Evolutionary conservation across 306 rosid species (phyloP).

Genomic region (Geum urbanum): DNA sequence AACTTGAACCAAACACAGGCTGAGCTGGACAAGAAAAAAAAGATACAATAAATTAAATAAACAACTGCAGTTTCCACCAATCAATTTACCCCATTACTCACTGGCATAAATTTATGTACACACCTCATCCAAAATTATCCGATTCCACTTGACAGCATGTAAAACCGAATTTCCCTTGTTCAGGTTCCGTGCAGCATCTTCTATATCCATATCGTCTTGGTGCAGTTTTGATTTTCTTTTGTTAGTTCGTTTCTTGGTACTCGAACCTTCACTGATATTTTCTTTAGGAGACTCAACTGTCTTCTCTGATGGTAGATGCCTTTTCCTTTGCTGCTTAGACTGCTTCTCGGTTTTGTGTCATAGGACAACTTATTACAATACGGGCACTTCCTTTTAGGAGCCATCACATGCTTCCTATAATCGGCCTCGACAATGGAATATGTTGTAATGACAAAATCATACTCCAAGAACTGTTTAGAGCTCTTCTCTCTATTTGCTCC

Average conservation of each 20-base stretch:
- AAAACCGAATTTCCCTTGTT: slow-evolving; percentile 41
- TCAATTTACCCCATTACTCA: background rate
- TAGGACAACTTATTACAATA: slow-evolving; percentile 48
- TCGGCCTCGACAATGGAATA: slow-evolving; percentile 79
- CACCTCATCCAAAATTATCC: slow-evolving; percentile 92
- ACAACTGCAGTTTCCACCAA: background rate
- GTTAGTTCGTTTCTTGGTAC: slow-evolving; percentile 9
- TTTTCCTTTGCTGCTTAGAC: slow-evolving; percentile 71
- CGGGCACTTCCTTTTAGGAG: slow-evolving; percentile 66
- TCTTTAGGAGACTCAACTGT: slow-evolving; percentile 23
- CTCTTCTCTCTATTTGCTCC: slow-evolving; percentile 67
- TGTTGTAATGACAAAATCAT: slow-evolving; percentile 84
- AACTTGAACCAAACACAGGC: background rate
- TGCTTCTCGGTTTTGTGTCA: slow-evolving; percentile 58
- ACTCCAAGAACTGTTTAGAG: slow-evolving; percentile 40
- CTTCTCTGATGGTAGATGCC: slow-evolving; percentile 16
- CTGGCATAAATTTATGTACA: slow-evolving; percentile 17
- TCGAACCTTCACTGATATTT: slow-evolving; percentile 16
- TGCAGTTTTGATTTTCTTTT: slow-evolving; percentile 15
- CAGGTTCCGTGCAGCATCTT: slow-evolving; percentile 1
- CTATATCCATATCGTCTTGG: slow-evolving; percentile 26
- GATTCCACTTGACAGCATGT: slow-evolving; percentile 76
- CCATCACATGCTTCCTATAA: slow-evolving; percentile 76
- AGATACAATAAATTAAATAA: background rate
- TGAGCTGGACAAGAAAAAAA: background rate